Evolutionary conservation across 1,284 basidiomycete species (phyloP), one percentile per base, ranked within the genome.

Genomic region (Marasmius sp.): DNA sequence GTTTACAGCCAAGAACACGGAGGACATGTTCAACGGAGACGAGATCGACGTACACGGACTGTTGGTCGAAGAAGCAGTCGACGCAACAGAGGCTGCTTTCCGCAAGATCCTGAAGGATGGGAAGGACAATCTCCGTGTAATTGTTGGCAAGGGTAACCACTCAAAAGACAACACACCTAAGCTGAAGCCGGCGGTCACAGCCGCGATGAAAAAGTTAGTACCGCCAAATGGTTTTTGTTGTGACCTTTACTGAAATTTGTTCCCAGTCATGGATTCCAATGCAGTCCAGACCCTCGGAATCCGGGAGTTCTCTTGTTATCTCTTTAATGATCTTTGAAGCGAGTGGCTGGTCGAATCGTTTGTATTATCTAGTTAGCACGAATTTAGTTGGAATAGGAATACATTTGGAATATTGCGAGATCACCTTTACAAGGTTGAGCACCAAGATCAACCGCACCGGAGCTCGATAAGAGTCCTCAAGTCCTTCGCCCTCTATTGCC

Each of bases 121-220:
- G 1, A 76, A 82, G n/a, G 70, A 77, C 0, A 79, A 84, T 61
- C 73, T 96, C 38, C 79, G 83, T 14, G 84, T 95, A 37, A 93
- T 95, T 65, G 89, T 91, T 6, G 92, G 92, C 50, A 87, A 86
- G 67, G 93, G 93, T 1, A 80, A 87, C 27, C 93, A 95, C 73
- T 91, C 88, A 3, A 77, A 79, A 50, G 81, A 84, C 57, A 85
- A 87, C 60, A 79, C 86, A 34, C 86, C 91, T 11, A 87, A 89
- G 62, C 81, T 95, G 69, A 93, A 91, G 69, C 86, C 87, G 5
- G 88, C 88, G 1, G 85, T 95, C 50, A 82, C 84, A 59, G 78
- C 80, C 38, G 76, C 87, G 58, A 87, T 94, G 87, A 71, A 80
- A 59, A 84, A 84, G 86, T 87, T 53, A 41, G 54, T 27, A 27